These are phyloP conservation scores for Vicia faba DNA, from an alignment of 306 rosid genomes.

Conservation along the genomic window DNA sequence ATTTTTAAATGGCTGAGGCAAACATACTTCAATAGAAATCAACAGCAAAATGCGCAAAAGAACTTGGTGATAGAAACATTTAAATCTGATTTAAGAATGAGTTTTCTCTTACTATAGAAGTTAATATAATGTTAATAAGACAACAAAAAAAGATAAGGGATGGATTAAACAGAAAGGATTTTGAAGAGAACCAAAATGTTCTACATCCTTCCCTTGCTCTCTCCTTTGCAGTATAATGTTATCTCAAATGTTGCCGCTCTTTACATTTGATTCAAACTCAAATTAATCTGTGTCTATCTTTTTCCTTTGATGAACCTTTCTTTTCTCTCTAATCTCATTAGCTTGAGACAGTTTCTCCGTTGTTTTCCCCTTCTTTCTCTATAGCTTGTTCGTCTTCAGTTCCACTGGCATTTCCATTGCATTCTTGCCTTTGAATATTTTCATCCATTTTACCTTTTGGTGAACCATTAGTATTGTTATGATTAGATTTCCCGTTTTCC, in stretches of 20 bases:
- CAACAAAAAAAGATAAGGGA: not conserved
- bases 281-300: not conserved
- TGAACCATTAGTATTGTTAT: conserved; percentile 41
- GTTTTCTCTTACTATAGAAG: not conserved
- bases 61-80: not conserved
- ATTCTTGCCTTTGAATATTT: conserved; percentile 51
- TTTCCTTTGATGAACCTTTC: conserved; percentile 7
- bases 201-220: not conserved
- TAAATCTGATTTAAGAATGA: conserved; percentile 11
- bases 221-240: conserved; percentile 4
- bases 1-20: not conserved
- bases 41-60: not conserved
- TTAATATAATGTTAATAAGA: conserved; percentile 4
- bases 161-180: conserved; percentile 5
- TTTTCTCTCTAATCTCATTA: not conserved
- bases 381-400: conserved; percentile 16
- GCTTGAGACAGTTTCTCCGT: not conserved
- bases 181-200: conserved; percentile 18
- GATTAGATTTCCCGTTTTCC: conserved; percentile 60
- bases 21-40: not conserved
- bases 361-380: not conserved
- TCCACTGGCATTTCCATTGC: conserved; percentile 57
- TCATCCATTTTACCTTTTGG: conserved; percentile 45
- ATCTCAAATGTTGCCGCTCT: conserved; percentile 4
- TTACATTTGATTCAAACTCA: conserved; percentile 25